These are phyloP conservation scores for Parathielavia appendiculata DNA, from an alignment of 495 filamentous ascomycete species.

Conservation along the genomic window DNA sequence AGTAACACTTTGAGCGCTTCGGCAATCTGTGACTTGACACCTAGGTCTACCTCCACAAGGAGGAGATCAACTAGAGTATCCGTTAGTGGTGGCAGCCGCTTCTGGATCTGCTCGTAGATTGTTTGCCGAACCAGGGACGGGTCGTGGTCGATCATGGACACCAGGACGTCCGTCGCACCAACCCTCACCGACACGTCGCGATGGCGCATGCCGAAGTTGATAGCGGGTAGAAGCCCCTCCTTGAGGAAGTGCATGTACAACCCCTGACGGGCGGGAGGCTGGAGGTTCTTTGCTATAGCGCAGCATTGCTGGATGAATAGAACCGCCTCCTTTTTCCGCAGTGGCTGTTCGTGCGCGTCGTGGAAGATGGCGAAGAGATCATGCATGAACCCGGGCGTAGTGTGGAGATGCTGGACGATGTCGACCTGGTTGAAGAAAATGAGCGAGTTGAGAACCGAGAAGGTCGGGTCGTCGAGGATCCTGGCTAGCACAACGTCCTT, in stretches of 20 bases:
- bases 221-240: conserved; percentile 81
- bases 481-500: conserved; percentile 96
- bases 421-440: conserved; percentile 99
- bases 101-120: conserved; percentile 84
- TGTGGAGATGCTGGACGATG: conserved; percentile 87
- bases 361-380: conserved; percentile 90
- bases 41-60: conserved; percentile 83
- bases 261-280: conserved; percentile 68
- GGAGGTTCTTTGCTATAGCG: conserved; percentile 87
- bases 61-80: conserved; percentile 93
- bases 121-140: conserved; percentile 87
- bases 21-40: conserved; percentile 91
- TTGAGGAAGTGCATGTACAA: conserved; percentile 87
- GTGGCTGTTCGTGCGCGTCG: conserved; percentile 54
- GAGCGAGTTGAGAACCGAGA: conserved; percentile 92
- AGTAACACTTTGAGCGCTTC: conserved; percentile 93
- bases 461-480: conserved; percentile 95
- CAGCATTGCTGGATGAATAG: conserved; percentile 96
- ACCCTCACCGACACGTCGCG: conserved; percentile 79
- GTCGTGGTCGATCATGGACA: conserved; percentile 93
- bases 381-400: conserved; percentile 67
- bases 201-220: conserved; percentile 85
- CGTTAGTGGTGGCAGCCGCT: conserved; percentile 79
- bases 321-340: conserved; percentile 87
- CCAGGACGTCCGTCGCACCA: conserved; percentile 88